These are phyloP conservation scores for Chytriomyces confervae DNA, from an alignment of 192 early-diverging fungal genomes.

Conservation along the genomic window DNA sequence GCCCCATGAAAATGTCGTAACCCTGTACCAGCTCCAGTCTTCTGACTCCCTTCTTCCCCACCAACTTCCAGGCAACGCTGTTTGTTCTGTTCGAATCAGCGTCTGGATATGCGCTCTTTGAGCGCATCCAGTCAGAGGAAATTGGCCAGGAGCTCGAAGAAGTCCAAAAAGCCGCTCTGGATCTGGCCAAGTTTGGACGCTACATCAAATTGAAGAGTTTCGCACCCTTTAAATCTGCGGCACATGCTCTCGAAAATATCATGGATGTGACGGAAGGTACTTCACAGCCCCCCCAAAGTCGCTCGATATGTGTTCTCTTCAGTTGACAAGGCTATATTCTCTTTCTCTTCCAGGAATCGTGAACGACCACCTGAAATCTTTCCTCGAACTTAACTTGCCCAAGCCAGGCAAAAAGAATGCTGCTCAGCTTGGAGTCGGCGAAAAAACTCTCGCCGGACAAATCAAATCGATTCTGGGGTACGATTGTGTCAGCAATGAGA, in stretches of 20 bases:
- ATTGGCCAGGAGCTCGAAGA: constrained; percentile 92
- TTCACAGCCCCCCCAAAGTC: constrained; percentile 5
- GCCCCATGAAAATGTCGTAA: too few relatives aligned
- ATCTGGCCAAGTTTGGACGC: constrained; percentile 90
- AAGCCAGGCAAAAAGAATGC: constrained; percentile 76
- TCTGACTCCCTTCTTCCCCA: too few relatives aligned
- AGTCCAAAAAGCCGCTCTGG: constrained; percentile 80
- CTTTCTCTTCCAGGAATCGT: constrained; percentile 68
- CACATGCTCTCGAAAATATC: constrained; percentile 96
- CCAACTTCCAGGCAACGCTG: constrained; percentile 20
- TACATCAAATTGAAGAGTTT: constrained; percentile 93
- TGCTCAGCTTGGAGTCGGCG: constrained; percentile 85
- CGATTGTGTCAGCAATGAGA: constrained; percentile 81
- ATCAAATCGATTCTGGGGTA: constrained; percentile 79
- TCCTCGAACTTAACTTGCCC: constrained; percentile 94
- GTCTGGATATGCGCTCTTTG: constrained; percentile 95
- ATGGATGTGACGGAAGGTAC: constrained; percentile 98
- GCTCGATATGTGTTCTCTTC: background rate
- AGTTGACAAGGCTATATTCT: too few relatives aligned
- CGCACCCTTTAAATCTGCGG: constrained; percentile 94
- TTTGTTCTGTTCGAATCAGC: constrained; percentile 90
- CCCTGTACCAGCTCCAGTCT: too few relatives aligned
- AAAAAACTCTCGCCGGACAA: constrained; percentile 80
- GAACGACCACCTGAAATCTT: constrained; percentile 86
- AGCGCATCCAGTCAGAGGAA: constrained; percentile 91